phyloP scores from a whole-genome alignment of 2,329 filamentous ascomycete species.

The Thielaviopsis euricoi region DNA sequence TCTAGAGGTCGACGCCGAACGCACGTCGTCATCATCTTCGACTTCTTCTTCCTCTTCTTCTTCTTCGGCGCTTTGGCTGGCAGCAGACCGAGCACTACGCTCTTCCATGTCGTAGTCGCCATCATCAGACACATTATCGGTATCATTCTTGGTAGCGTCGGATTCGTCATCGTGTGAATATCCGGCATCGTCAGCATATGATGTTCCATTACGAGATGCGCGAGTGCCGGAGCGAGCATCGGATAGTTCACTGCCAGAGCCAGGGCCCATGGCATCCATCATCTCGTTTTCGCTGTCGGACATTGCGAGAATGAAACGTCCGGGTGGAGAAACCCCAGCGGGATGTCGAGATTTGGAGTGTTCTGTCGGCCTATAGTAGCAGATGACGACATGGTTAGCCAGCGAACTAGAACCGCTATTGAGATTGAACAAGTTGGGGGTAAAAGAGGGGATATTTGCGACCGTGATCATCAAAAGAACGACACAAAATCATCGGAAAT shows the following conservation, averaged over 20 bases:
- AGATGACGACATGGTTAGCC: conserved; percentile 5
- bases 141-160: conserved; percentile 28
- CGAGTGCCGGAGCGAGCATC: conserved; percentile 44
- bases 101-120: conserved; percentile 63
- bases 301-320: not conserved
- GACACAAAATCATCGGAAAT: not conserved
- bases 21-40: conserved; percentile 21
- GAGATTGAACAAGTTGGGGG: not conserved
- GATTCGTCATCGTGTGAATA: conserved; percentile 22
- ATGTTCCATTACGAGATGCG: conserved; percentile 25
- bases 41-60: conserved; percentile 3
- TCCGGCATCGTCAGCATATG: conserved; percentile 19
- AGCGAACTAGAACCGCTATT: not conserved
- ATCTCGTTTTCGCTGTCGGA: conserved; percentile 11
- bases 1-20: conserved; percentile 53
- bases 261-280: conserved; percentile 19
- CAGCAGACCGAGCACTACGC: conserved; percentile 25
- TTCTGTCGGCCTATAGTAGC: not conserved
- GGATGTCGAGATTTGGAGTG: not conserved
- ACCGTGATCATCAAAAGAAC: not conserved
- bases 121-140: conserved; percentile 45
- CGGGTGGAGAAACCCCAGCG: conserved; percentile 1
- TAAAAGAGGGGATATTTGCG: conserved; percentile 3
- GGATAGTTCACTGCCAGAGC: conserved; percentile 62
- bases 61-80: conserved; percentile 10